Evolutionary conservation across 169 alveolate species (phyloP), one percentile per base, ranked within the genome.

Genomic region (Babesia caballi): DNA sequence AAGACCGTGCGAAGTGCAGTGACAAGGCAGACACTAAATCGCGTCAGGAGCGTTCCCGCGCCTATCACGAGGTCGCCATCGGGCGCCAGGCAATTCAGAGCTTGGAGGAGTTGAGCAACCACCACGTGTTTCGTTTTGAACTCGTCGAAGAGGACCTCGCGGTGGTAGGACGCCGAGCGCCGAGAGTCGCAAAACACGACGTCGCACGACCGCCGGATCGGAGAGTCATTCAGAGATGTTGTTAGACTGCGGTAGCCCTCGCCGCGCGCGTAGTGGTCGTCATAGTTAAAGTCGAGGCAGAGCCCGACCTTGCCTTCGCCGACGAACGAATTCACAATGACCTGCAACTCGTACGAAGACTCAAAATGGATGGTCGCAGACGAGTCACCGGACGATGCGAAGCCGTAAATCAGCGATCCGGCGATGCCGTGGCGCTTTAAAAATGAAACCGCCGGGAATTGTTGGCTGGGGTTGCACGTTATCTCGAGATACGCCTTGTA

Each of bases 51-150:
- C 33, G 92, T 80, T 30, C 71, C 61, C 17, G 71, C 23, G 17
- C 83, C 59, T 27, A 87, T 47, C 19, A 87, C 85, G 21, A 87
- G 58, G 58, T 70, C 89, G 0, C 93, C 93, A 44, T 67, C 89
- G 4, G 63, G 69, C 25, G 57, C 46, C 23, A 86, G 56, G 41
- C 89, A 59, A 61, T 66, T 77, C 60, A 86, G 44, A 0, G 91
- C 92, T 83, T 78, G 87, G 12, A 78, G 38, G 11, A 78, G 59
- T 44, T 78, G 87, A 2, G 87, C 87, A 12, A 78, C 82, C 14
- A 78, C 3, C 30, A 68, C 68, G 19, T 35, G 66, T 35, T 78
- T 78, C 28, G 68, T 8, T 23, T 46, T 59, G 38, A 67, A 27
- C 36, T 78, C 87, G 50, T 69, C 68, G 19, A 53, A 25, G 35